Percentiles rank a stretch among this genome's conserved stretches.
These are phyloP conservation scores for Melampsora abietis-canadensis DNA, from an alignment of 1,284 basidiomycete genomes.

Conservation along the genomic window DNA sequence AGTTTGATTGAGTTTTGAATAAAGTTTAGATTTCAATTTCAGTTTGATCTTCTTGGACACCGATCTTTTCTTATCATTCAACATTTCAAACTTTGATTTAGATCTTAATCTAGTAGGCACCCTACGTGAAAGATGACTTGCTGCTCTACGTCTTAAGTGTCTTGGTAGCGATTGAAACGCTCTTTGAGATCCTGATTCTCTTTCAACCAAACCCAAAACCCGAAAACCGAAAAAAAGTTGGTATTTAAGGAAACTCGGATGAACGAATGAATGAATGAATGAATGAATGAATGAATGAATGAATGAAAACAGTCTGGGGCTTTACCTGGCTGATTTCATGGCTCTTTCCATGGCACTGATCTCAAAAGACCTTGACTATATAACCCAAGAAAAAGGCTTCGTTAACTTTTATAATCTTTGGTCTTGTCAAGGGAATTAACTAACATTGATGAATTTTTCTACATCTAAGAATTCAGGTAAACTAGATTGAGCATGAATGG, in stretches of 20 bases:
- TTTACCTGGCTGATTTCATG: constrained; percentile 71
- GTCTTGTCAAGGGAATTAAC: neutral
- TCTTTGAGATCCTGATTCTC: constrained; percentile 65
- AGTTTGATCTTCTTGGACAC: constrained; percentile 18
- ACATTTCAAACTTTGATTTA: constrained; percentile 68
- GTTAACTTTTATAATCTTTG: neutral
- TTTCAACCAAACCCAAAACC: constrained; percentile 44
- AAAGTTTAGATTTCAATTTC: constrained; percentile 27
- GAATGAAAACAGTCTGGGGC: no score
- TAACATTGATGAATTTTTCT: constrained; percentile 77
- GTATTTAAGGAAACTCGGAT: no score
- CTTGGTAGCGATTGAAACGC: constrained; percentile 87
- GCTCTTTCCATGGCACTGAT: constrained; percentile 79
- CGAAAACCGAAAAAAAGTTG: no score
- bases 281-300: no score
- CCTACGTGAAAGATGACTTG: constrained; percentile 82
- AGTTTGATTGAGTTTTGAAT: constrained; percentile 15
- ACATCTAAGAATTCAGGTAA: constrained; percentile 75
- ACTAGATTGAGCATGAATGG: constrained; percentile 8
- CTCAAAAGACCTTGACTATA: constrained; percentile 82
- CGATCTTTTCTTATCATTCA: constrained; percentile 20
- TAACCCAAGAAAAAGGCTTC: constrained; percentile 17
- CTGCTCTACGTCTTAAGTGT: constrained; percentile 79
- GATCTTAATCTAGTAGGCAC: constrained; percentile 76
- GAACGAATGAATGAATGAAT: no score